Evolutionary conservation across 208 protist genomes (phyloP).

Genomic region (Trypanosoma mega): DNA sequence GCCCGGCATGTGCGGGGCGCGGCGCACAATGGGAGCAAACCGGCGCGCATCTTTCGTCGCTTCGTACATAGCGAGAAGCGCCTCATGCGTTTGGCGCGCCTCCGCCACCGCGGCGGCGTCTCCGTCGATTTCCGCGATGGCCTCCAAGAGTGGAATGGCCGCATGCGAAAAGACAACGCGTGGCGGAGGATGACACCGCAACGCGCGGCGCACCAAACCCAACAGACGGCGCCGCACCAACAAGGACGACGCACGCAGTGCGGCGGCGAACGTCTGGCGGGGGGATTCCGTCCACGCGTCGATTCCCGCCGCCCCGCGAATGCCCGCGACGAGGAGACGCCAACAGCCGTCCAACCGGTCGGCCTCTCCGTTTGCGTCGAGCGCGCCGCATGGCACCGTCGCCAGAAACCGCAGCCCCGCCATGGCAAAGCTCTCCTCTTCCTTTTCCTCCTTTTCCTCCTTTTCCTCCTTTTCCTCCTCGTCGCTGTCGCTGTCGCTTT

Average conservation of each 20-base stretch:
- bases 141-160: conserved; percentile 62
- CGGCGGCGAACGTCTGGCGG: conserved; percentile 3
- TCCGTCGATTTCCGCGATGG: conserved; percentile 21
- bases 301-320: conserved; percentile 36
- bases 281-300: neutral
- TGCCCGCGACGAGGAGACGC: conserved; percentile 48
- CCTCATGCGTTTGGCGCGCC: conserved; percentile 59
- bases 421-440: conserved; percentile 39
- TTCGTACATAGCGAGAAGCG: conserved; percentile 51
- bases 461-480: conserved; percentile 26
- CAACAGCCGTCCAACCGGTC: conserved; percentile 64
- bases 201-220: conserved; percentile 16
- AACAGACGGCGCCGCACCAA: neutral
- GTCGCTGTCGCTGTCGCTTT: neutral
- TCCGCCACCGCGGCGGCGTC: conserved; percentile 19
- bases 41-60: conserved; percentile 36
- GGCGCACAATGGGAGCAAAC: conserved; percentile 51
- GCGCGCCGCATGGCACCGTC: conserved; percentile 34
- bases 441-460: conserved; percentile 8
- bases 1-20: conserved; percentile 10
- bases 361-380: conserved; percentile 35
- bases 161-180: conserved; percentile 40
- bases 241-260: conserved; percentile 2
- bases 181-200: conserved; percentile 53
- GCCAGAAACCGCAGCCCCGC: conserved; percentile 62